Conservation (phyloP, 2,329 filamentous ascomycete genomes). For the Drechslerella stenobrocha region DNA sequence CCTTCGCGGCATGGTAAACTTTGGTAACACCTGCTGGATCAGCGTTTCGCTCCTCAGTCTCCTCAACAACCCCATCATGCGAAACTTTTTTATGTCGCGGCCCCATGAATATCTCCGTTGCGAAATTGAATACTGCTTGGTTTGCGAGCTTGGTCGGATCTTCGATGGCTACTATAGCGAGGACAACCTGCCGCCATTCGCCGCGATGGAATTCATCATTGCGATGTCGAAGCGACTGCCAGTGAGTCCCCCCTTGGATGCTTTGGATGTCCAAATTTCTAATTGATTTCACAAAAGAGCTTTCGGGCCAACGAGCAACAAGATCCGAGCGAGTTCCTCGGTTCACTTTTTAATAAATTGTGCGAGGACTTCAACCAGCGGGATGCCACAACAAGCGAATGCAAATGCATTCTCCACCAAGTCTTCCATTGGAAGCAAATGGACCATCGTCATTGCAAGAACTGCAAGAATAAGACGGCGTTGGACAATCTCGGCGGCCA, state of each 20-base stretch:
- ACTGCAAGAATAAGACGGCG: slow-evolving; percentile 63
- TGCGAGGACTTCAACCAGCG: slow-evolving; percentile 64
- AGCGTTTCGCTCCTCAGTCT: slow-evolving; percentile 93
- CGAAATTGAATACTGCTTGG: slow-evolving; percentile 56
- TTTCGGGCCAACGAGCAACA: slow-evolving; percentile 38
- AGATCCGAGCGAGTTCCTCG: slow-evolving; percentile 62
- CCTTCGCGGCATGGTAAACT: slow-evolving; percentile 90
- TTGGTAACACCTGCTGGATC: slow-evolving; percentile 98
- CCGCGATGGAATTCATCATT: slow-evolving; percentile 40
- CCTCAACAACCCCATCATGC: slow-evolving; percentile 87
- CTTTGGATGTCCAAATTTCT: background rate
- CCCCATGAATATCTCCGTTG: slow-evolving; percentile 82
- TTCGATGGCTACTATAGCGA: slow-evolving; percentile 67
- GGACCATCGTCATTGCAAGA: slow-evolving; percentile 86
- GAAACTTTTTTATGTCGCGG: slow-evolving; percentile 88
- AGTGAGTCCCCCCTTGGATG: slow-evolving; percentile 2
- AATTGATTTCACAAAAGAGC: slow-evolving; percentile 2
- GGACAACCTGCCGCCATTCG: slow-evolving; percentile 52
- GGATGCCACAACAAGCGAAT: slow-evolving; percentile 58
- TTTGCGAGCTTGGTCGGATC: slow-evolving; percentile 66
- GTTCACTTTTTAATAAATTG: slow-evolving; percentile 84
- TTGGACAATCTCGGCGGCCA: slow-evolving; percentile 25
- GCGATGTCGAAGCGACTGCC: slow-evolving; percentile 30
- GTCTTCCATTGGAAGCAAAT: slow-evolving; percentile 91
- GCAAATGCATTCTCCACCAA: slow-evolving; percentile 89